Conservation (phyloP, 345 rosid genomes). For the Firmiana major region DNA sequence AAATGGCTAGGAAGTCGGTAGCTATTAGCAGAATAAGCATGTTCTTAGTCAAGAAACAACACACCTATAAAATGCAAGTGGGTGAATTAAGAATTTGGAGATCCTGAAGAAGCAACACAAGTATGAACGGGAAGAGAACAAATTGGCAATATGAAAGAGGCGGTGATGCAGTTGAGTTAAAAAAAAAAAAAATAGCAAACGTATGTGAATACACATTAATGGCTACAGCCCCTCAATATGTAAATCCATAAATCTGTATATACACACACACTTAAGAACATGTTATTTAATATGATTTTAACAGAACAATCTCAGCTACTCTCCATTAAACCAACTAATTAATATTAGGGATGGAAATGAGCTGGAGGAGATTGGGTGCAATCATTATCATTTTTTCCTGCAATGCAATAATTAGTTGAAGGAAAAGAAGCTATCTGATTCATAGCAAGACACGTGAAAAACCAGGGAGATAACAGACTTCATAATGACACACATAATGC, state of each 20-base stretch:
- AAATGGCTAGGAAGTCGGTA: neutral
- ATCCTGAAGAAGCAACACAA: neutral
- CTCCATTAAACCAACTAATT: neutral
- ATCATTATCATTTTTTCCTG: neutral
- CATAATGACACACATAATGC: neutral
- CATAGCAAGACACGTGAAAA: neutral
- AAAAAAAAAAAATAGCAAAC: neutral
- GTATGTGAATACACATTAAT: neutral
- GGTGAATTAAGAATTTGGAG: neutral
- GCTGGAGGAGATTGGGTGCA: neutral
- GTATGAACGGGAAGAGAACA: neutral
- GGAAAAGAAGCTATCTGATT: neutral
- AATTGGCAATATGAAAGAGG: neutral
- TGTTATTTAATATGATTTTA: neutral
- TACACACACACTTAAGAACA: neutral
- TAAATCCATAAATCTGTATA: neutral
- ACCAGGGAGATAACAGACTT: neutral
- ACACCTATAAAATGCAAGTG: constrained; percentile 3
- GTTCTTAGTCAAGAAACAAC: constrained; percentile 7
- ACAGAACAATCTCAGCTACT: constrained; percentile 3
- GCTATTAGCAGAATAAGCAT: neutral
- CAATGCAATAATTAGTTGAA: neutral
- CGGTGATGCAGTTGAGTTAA: neutral
- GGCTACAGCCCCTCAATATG: neutral
- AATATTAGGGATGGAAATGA: neutral